Evolutionary conservation across 2,329 filamentous ascomycete genomes (phyloP), one percentile per base, ranked within the genome.

Genomic region (Emmonsiellopsis sp.): DNA sequence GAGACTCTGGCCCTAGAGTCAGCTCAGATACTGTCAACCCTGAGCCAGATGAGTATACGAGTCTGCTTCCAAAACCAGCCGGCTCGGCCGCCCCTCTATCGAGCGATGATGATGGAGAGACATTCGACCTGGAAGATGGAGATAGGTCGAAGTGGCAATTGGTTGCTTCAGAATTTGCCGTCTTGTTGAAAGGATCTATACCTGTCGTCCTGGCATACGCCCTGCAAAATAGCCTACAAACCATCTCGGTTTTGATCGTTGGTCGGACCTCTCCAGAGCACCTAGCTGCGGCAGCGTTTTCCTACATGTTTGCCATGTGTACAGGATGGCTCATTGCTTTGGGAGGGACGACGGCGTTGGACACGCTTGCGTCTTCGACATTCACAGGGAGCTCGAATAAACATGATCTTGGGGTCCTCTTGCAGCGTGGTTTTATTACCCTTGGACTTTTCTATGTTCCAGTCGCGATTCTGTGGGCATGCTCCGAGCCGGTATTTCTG

Each of bases 221-320:
- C n/a, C 35, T 50, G 34, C 16, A 40, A 40, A 50, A 50, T 10
- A 50, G 47, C 30, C 74, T 95, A 0, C 89, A 95, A 65, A 94
- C 89, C 0, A 67, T 87, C 1, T 93, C 88, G 0, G 87, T 95
- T 4, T 73, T 95, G 45, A 84, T 95, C 38, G 88, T 89, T 2
- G 89, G 89, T 8, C 83, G 87, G 2, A 73, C 89, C 0, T 91
- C 86, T 0, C 85, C 89, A 1, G 86, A 93, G 67, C 83, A 89
- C 1, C 73, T 95, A 6, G 87, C 89, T 0, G 87, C 86, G 0
- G 85, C 88, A 1, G 89, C 89, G 0, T 95, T 95, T 63, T 87
- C 86, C 1, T 92, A 93, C 74, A 95, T 95, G 89, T 95, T 95
- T 61, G 89, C 89, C 52, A 90, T 92, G 86, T 84, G 86, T 20